Conservation (phyloP, 768 basidiomycete species). For the Polyporus arcularius region DNA sequence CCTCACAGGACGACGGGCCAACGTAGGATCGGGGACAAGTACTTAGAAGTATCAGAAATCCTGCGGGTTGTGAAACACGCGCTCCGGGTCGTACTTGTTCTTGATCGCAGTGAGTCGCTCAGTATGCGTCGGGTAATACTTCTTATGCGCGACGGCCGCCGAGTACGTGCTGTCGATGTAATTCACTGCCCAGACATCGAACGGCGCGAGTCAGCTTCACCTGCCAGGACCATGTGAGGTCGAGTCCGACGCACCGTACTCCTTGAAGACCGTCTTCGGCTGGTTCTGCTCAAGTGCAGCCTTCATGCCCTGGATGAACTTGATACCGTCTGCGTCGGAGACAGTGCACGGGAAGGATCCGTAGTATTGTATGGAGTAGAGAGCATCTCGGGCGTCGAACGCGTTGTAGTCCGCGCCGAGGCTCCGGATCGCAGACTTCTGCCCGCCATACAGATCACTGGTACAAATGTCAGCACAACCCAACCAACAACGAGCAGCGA, state of each 20-base stretch:
- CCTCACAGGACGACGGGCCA: too few species aligned
- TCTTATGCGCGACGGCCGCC: not conserved
- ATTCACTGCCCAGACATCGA: not conserved
- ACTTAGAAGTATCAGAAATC: not conserved
- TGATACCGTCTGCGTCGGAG: not conserved
- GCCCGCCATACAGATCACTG: slow-evolving; percentile 3
- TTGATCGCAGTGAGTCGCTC: not conserved
- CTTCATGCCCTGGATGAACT: slow-evolving; percentile 6
- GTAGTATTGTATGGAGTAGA: slow-evolving; percentile 8
- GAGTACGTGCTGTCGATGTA: slow-evolving; percentile 11
- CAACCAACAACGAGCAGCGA: too few species aligned
- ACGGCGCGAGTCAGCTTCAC: not conserved
- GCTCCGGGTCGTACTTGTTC: not conserved
- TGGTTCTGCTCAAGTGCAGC: not conserved
- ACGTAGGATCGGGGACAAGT: too few species aligned
- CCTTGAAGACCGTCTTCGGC: not conserved
- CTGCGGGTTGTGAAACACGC: slow-evolving; percentile 1
- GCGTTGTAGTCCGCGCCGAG: not conserved
- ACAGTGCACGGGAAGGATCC: slow-evolving; percentile 2
- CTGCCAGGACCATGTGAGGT: not conserved
- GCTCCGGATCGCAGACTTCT: not conserved
- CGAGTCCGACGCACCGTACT: not conserved
- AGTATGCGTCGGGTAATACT: slow-evolving; percentile 2
- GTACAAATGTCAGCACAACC: not conserved
- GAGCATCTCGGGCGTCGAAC: slow-evolving; percentile 2